Evolutionary conservation across 129 eudicot species (phyloP), one percentile per base, ranked within the genome.

Genomic region (Erigeron canadensis): DNA sequence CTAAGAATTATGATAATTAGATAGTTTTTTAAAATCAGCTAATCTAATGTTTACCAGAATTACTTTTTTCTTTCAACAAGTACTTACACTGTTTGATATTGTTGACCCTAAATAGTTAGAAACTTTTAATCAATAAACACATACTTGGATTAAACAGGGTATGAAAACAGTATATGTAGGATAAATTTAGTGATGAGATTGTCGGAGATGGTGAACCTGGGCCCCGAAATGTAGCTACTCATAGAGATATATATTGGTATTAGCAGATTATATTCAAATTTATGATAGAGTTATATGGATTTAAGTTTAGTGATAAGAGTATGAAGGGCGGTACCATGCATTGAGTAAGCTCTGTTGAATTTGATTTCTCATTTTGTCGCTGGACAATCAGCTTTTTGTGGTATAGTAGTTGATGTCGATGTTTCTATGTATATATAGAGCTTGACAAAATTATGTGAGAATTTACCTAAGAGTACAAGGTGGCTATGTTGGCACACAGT

Each of bases 401-500:
- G n/a, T n/a, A 50, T 50, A 6, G 15, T 67, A 8, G 13, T 66
- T 66, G 57, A 45, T 34, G 59, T 46, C 21, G 72, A 68, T 48
- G 5, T 13, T 15, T 47, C 16, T 16, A 69, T 15, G n/a, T n/a
- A n/a, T n/a, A n/a, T n/a, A n/a, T 38, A 7, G 19, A 18, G 39
- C 63, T 17, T 69, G 63, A 10, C n/a, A 69, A 69, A 37, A 0
- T 51, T 48, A 48, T 51, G 19, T 69, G 37, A n/a, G 60, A 67
- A 22, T 57, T 21, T 10, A 22, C 10, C 45, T 22, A 15, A 13
- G 56, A 67, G 13, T 34, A 15, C 8, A 23, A 67, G 57, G 17
- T 45, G 55, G 38, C 37, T 69, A 51, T n/a, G 60, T 21, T 46
- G 60, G 28, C 55, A 50, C n/a, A 68, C 9, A 37, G n/a, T 48